Base-by-base conservation (phyloP, 148 eudicot species). In the Spergularia marina region DNA sequence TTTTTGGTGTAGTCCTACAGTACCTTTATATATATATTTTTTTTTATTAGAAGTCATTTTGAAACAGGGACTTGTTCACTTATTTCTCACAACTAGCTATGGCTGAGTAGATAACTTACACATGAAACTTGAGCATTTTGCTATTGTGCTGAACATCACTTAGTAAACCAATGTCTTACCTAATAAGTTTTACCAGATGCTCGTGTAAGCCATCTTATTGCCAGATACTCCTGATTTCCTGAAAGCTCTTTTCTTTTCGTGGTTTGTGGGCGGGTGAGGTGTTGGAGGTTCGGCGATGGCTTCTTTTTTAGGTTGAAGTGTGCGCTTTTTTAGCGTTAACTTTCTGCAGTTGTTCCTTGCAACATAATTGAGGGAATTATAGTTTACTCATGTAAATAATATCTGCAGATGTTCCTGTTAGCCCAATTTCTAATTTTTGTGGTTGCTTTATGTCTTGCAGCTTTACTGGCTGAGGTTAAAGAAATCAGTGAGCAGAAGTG, bases 381-480 rank as follows among this genome's bases (percentile, higher is more conserved):
- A 23, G 25, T 23, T 23, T 23, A 23, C 25, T 23, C 36, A 30
- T 3, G 36, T 30, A 30, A 30, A 30, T 30, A 30, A 30, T 2
- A 2, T 30, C 36, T 30, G 13, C 56, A 16, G 51, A 23, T 40
- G 51, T 12, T 71, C 47, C 53, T 54, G 53, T 10, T 10, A 10
- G 17, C 20, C 41, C 15, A 20, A 41, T 51, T 57, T 70, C 36
- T 14, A 52, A 52, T 16, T 10, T 56, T 11, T 74, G 18, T 15
- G 60, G 21, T 52, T 25, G 73, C 6, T 70, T 65, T 54, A 9
- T 34, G 15, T 63, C 25, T 23, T 86, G 77, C 90, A 94, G 98
- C 91, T 8, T 84, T 94, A 62, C 44, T 94, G 71, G 87, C 88
- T 17, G 98, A 94, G 79, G 85, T 89, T 74, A 89, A 85, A 82